Evolutionary conservation across 306 rosid species (phyloP), one percentile per base, ranked within the genome.

Genomic region (Acacia acuminata): DNA sequence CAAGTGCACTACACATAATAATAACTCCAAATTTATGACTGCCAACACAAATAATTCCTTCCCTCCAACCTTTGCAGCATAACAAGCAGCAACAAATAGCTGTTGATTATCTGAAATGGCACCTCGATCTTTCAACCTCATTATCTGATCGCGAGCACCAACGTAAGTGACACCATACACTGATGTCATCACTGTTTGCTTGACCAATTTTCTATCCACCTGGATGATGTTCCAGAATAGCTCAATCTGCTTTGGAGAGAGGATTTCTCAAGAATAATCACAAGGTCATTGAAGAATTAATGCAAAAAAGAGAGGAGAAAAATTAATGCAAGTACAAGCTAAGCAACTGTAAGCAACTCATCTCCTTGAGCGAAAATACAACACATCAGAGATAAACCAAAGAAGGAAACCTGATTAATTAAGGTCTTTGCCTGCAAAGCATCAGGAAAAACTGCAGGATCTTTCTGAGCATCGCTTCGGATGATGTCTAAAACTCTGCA

Each of bases 171-270:
- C 99, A 81, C 99, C 99, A 76, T 96, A 96, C 48, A 96, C 99
- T 25, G 99, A 96, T 73, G 99, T 96, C 99, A 96, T 96, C 92
- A 96, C 99, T 30, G 99, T 96, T 87, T 96, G 99, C 92, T 96
- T 96, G 83, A 96, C 99, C 92, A 96, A 90, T 84, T 96, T 96
- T 81, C 99, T 89, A 85, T 96, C 94, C 80, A 96, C 99, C 98
- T 96, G 66, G 73, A 80, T 0, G 27, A 83, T 48, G 79, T 75
- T 78, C 82, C 84, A 67, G 71, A 89, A 51, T 83, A 82, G 82
- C 83, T 40, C 58, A 84, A 78, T 84, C 82, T 86, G 87, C 63
- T 69, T 74, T 69, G 30, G 53, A 50, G 82, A 19, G 79, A 69
- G 32, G 79, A 65, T 27, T 73, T 77, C 8, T 51, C 47, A 45